Evolutionary conservation across 306 rosid genomes (phyloP).

Genomic region (Oemleria cerasiformis): DNA sequence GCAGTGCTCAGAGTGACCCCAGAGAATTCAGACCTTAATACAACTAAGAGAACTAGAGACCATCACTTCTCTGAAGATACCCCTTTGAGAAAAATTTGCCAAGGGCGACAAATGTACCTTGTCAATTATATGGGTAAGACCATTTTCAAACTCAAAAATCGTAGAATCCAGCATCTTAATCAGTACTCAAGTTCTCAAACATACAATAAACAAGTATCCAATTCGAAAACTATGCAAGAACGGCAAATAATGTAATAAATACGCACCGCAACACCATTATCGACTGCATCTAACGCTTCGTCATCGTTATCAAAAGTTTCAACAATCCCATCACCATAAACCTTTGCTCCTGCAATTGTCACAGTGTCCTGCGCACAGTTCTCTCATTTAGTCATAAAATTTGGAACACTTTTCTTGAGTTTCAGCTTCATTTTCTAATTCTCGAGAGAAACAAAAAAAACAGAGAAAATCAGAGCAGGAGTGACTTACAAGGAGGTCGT

Average conservation of each 20-base stretch:
- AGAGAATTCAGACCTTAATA: too few species aligned
- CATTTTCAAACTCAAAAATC: neutral
- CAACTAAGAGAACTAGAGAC: neutral
- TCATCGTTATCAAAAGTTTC: constrained; percentile 77
- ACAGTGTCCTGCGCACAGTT: constrained; percentile 55
- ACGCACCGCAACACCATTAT: constrained; percentile 66
- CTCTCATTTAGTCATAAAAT: neutral
- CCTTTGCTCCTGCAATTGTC: constrained; percentile 47
- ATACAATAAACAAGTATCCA: neutral
- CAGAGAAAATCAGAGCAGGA: neutral
- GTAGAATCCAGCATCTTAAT: neutral
- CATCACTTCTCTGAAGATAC: neutral
- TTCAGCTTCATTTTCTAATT: neutral
- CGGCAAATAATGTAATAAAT: constrained; percentile 1
- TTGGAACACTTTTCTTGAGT: neutral
- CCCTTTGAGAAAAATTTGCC: neutral
- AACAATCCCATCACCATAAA: constrained; percentile 61
- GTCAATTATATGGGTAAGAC: neutral
- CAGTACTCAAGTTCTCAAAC: neutral
- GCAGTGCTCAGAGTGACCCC: neutral
- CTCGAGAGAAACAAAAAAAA: neutral
- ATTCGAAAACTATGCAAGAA: neutral
- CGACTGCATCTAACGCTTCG: constrained; percentile 63
- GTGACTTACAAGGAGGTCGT: constrained; percentile 60
- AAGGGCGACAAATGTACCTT: neutral